These are phyloP conservation scores for Epipyxis sp. DNA, from an alignment of 108 stramenopile species.

Conservation along the genomic window DNA sequence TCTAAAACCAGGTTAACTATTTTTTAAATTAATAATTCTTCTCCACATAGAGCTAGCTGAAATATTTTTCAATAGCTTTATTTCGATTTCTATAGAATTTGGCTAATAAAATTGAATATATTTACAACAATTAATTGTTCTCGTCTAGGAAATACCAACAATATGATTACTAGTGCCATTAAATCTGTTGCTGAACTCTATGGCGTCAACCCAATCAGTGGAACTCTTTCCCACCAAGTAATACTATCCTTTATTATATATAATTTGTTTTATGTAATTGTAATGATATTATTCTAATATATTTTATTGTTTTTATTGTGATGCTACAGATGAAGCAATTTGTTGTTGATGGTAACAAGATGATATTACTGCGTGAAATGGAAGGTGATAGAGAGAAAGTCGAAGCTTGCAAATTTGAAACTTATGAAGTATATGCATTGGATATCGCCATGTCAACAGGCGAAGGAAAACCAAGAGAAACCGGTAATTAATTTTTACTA, in stretches of 20 bases:
- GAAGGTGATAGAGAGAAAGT: constrained; percentile 66
- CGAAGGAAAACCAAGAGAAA: constrained; percentile 87
- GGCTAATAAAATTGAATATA: no score
- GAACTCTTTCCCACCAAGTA: no score
- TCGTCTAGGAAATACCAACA: constrained; percentile 84
- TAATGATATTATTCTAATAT: no score
- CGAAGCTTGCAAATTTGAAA: constrained; percentile 58
- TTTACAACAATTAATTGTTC: no score
- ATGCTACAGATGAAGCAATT: constrained; percentile 99
- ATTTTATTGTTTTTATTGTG: no score
- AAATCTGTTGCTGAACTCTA: constrained; percentile 84
- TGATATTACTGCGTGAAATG: constrained; percentile 74
- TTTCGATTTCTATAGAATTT: no score
- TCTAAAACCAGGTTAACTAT: constrained; percentile 11
- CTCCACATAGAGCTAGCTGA: no score
- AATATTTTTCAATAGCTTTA: no score
- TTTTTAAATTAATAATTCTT: no score
- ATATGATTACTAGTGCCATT: constrained; percentile 78
- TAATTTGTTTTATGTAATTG: no score
- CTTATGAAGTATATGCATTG: constrained; percentile 86
- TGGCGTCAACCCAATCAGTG: constrained; percentile 84
- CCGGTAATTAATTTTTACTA: no score
- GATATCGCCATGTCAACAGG: constrained; percentile 95
- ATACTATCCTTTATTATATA: no score
- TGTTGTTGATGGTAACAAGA: constrained; percentile 92